Conservation (phyloP, 2,329 filamentous ascomycete species). For the Mycosphaerelloides madeirae region DNA sequence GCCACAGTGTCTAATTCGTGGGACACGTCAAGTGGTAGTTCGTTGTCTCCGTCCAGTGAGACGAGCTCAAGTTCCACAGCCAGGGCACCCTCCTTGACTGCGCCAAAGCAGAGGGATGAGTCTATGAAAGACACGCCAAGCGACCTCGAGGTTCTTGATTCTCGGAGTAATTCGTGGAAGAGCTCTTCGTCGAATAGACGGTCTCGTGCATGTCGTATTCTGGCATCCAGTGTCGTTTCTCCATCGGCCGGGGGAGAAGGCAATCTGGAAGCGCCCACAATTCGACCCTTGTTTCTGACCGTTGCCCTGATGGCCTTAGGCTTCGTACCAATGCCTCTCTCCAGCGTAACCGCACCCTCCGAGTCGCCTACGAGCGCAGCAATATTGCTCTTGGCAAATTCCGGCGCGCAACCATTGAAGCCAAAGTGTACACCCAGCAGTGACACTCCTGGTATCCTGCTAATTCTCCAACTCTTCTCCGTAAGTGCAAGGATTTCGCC, state of each 20-base stretch:
- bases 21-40: constrained; percentile 15
- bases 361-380: constrained; percentile 71
- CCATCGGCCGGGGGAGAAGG: constrained; percentile 37
- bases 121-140: constrained; percentile 64
- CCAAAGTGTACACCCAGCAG: constrained; percentile 83
- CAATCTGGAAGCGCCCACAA: constrained; percentile 53
- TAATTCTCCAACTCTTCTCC: constrained; percentile 81
- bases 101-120: constrained; percentile 33
- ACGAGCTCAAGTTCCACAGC: constrained; percentile 65
- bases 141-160: constrained; percentile 67
- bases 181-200: constrained; percentile 80
- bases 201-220: constrained; percentile 70
- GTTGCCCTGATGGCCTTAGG: constrained; percentile 63
- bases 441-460: constrained; percentile 52
- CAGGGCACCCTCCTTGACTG: constrained; percentile 41
- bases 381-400: constrained; percentile 66
- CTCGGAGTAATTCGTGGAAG: constrained; percentile 81
- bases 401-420: constrained; percentile 65
- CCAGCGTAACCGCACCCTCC: constrained; percentile 71
- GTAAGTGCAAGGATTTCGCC: constrained; percentile 75
- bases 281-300: constrained; percentile 53
- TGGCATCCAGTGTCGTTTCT: constrained; percentile 58
- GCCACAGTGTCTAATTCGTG: constrained; percentile 48
- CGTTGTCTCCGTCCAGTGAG: constrained; percentile 37
- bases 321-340: constrained; percentile 55